Evolutionary conservation across 148 eudicot species (phyloP), one percentile per base, ranked within the genome.

Genomic region (Rhododendron ovatum): DNA sequence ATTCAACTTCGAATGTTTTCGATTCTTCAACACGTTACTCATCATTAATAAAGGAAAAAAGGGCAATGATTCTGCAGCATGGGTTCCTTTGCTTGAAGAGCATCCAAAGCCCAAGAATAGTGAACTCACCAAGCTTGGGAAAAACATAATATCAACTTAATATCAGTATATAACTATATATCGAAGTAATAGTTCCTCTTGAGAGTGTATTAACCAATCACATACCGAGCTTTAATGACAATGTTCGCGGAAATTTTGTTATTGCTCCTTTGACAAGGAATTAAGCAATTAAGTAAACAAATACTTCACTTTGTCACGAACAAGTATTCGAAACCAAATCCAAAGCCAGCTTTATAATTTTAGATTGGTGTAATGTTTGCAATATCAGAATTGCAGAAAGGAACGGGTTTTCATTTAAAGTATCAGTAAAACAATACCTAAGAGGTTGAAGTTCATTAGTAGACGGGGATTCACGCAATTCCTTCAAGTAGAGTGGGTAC

Each of bases 401-500:
- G 77, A 73, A 47, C 10, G 3, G 45, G 35, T 17, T 33, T 33
- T 28, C 39, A 2, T 77, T 26, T 13, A 45, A 73, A 80, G 30
- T 12, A 20, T n/a, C 15, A 35, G 43, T 14, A 53, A 74, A 96
- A 96, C 37, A 82, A 82, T 88, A 96, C 99, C 93, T 96, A 18
- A 96, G 93, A 86, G 98, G 92, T 80, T 91, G 94, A 76, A 90
- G 86, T 83, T 89, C 94, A 88, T 90, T 80, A 1, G 95, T 90
- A 86, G 76, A 61, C 0, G 93, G 90, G 63, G 92, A 89, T 84
- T 95, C 96, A 2, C 93, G 93, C 76, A 94, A 88, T 92, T 95
- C 98, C 87, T 90, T 93, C 87, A 95, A 89, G 89, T 92, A 94
- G 84, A 92, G 83, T 4, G 95, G 96, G 61, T 97, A 97, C 5